Evolutionary conservation across 2,329 filamentous ascomycete genomes (phyloP).

Genomic region (Aspergillus cejpii): DNA sequence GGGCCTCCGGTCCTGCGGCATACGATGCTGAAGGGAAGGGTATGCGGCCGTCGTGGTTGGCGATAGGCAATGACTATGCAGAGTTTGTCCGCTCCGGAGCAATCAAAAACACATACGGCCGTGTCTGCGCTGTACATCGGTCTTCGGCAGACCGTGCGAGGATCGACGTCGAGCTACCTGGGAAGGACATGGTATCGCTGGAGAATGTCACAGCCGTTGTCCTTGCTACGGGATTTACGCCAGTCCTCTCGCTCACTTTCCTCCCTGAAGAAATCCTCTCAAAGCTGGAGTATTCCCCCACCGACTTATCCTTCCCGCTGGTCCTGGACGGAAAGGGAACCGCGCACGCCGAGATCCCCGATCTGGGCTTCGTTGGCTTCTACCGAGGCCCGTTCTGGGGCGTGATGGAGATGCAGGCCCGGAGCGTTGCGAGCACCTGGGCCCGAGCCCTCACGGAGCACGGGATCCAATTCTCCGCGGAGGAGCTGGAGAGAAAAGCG

Average conservation of each 20-base stretch:
- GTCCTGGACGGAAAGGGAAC: constrained; percentile 63
- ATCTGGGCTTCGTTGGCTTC: constrained; percentile 72
- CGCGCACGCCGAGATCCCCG: constrained; percentile 54
- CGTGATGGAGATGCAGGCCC: constrained; percentile 79
- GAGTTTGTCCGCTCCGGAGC: constrained; percentile 64
- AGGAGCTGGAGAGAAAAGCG: constrained; percentile 18
- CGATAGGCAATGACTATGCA: constrained; percentile 64
- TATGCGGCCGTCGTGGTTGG: constrained; percentile 56
- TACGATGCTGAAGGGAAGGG: constrained; percentile 37
- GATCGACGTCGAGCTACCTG: constrained; percentile 34
- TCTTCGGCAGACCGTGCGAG: constrained; percentile 5
- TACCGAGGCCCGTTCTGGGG: constrained; percentile 83
- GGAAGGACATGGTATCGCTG: constrained; percentile 41
- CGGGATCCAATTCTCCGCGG: background rate
- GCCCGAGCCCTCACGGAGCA: constrained; percentile 10
- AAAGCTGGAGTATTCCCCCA: constrained; percentile 52
- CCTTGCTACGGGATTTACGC: constrained; percentile 68
- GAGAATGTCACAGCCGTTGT: constrained; percentile 60
- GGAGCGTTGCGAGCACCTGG: constrained; percentile 60
- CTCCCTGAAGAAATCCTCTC: constrained; percentile 53
- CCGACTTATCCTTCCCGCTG: constrained; percentile 53
- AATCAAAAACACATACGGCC: constrained; percentile 49
- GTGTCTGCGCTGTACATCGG: constrained; percentile 16
- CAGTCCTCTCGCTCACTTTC: constrained; percentile 58
- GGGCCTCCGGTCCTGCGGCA: constrained; percentile 29